Conservation (phyloP, 139 green algal species). For the Coelastrella sp. region DNA sequence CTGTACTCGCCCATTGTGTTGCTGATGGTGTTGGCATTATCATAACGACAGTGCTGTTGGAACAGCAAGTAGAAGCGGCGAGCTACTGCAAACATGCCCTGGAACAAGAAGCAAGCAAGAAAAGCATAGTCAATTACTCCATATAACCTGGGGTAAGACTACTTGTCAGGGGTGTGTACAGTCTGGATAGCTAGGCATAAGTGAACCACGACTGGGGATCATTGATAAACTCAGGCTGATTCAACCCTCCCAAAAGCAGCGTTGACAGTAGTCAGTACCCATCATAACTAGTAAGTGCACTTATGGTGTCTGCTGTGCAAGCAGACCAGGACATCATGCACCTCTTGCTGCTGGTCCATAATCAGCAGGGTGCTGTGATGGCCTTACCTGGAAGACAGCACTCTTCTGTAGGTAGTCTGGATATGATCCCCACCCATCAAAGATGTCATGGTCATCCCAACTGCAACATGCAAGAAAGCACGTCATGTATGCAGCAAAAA, state of each 20-base stretch:
- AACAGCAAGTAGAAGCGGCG: conserved; percentile 74
- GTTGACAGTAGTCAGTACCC: too few relatives aligned
- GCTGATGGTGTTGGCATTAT: conserved; percentile 36
- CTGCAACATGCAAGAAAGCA: conserved; percentile 22
- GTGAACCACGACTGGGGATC: too few relatives aligned
- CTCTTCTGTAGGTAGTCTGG: conserved; percentile 56
- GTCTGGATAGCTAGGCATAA: too few relatives aligned
- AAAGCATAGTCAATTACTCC: too few relatives aligned
- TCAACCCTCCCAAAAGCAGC: too few relatives aligned
- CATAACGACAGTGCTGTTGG: conserved; percentile 64
- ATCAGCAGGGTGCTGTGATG: background rate
- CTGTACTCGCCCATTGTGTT: conserved; percentile 30
- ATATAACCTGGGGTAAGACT: too few relatives aligned
- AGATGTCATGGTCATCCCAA: conserved; percentile 75
- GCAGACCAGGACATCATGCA: too few relatives aligned
- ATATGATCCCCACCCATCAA: conserved; percentile 58
- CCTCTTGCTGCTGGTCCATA: background rate
- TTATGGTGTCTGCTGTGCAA: too few relatives aligned
- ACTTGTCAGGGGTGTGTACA: too few relatives aligned
- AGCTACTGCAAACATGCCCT: conserved; percentile 46
- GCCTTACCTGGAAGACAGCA: conserved; percentile 62
- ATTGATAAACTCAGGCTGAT: too few relatives aligned
- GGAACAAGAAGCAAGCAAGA: background rate
- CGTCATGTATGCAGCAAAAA: too few relatives aligned
- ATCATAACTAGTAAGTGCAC: too few relatives aligned